These are phyloP conservation scores for Termitomyces sp. DNA, from an alignment of 768 basidiomycete genomes.

Conservation along the genomic window DNA sequence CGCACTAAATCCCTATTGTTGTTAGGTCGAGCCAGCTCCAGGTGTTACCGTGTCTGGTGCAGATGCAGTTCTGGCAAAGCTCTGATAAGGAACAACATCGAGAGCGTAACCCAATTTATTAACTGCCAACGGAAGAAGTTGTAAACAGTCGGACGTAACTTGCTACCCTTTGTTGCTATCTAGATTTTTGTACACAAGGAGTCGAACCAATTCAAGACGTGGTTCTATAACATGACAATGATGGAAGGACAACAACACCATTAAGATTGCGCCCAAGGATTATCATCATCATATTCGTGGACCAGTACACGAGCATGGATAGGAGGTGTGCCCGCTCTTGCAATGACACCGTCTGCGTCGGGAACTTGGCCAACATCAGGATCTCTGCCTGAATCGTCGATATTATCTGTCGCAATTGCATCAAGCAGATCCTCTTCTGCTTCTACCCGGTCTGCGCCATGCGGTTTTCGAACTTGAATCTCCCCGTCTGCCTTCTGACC, in stretches of 20 bases:
- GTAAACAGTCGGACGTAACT: conserved; percentile 5
- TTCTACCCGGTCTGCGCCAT: conserved; percentile 26
- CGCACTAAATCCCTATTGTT: conserved; percentile 5
- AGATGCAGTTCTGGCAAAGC: conserved; percentile 49
- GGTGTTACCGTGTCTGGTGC: conserved; percentile 54
- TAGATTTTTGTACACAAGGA: neutral
- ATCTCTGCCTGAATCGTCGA: conserved; percentile 19
- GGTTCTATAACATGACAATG: neutral
- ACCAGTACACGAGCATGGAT: conserved; percentile 31
- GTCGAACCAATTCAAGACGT: neutral
- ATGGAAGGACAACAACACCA: neutral
- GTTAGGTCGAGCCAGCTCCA: conserved; percentile 43
- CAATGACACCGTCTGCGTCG: conserved; percentile 23
- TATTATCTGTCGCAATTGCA: conserved; percentile 28
- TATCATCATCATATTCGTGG: conserved; percentile 38
- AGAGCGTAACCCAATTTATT: conserved; percentile 15
- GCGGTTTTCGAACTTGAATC: conserved; percentile 33
- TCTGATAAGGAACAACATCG: conserved; percentile 13
- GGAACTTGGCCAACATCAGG: conserved; percentile 19
- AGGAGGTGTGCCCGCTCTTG: conserved; percentile 38
- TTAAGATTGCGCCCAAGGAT: conserved; percentile 51
- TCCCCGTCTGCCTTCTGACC: conserved; percentile 29
- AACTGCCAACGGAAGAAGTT: neutral
- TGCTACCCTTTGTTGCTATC: neutral
- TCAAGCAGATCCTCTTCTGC: conserved; percentile 36